phyloP scores from a whole-genome alignment of 768 basidiomycete genomes.

The Phanerochaete sordida region DNA sequence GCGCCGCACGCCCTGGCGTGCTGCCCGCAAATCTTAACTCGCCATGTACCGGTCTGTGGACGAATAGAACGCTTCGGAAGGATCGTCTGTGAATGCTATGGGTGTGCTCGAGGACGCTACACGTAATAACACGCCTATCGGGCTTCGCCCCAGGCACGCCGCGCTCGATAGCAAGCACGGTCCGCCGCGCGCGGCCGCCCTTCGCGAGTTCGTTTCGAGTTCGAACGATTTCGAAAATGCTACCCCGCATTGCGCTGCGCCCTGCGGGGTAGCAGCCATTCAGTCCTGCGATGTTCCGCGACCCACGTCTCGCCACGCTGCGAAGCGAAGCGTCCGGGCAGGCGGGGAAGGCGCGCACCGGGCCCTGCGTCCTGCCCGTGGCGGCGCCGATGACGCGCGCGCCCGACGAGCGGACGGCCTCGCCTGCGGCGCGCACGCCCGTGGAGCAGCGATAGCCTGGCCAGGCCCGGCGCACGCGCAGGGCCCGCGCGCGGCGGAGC shows the following conservation, averaged over 20 bases:
- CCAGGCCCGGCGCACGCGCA: neutral
- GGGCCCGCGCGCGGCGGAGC: neutral
- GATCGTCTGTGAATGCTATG: neutral
- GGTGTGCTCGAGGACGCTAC: neutral
- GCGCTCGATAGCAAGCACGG: neutral
- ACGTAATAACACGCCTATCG: neutral
- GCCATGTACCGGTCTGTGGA: neutral
- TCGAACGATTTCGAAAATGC: neutral
- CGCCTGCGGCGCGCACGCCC: neutral
- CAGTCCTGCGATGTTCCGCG: neutral
- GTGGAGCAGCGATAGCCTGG: neutral
- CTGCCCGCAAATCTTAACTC: neutral
- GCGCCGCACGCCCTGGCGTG: neutral
- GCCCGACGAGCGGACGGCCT: neutral
- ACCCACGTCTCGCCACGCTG: neutral
- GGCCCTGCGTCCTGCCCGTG: neutral
- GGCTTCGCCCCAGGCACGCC: slow-evolving; percentile 1
- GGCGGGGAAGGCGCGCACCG: neutral
- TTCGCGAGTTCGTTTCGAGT: neutral
- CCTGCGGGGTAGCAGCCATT: neutral
- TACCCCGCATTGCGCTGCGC: slow-evolving; percentile 5
- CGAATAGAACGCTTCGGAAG: neutral
- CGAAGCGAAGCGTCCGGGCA: neutral
- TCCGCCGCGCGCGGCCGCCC: neutral
- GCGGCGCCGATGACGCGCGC: neutral